Base-by-base conservation (phyloP, 176 grass and related monocot species). In the Bothriochloa decipiens region DNA sequence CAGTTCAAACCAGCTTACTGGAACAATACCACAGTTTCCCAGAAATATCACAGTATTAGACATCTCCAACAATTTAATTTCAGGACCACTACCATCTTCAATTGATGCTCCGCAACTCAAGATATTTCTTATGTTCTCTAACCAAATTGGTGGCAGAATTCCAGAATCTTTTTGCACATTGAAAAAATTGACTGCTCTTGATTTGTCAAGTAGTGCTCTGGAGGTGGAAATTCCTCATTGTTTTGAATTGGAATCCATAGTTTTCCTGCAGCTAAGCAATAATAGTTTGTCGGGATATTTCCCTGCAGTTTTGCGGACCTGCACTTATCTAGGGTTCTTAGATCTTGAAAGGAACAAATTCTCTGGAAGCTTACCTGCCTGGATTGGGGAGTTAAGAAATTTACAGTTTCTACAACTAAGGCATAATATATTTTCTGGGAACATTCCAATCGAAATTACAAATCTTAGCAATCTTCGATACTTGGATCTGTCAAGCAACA, bases 401-500 rank as follows among this genome's bases (percentile, higher is more conserved):
- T 68, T 65, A 53, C 8, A 17, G 3, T 75, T 75, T 32, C 26
- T 75, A 33, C 26, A 16, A 33, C 8, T 75, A 20, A 53, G 46
- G 9, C 15, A 75, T 5, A 75, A 75, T 11, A 88, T 79, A 28
- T 85, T 88, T 33, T 80, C 39, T 28, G 85, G 85, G 3, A 29
- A 28, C 22, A 91, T 91, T 35, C 89, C 85, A 0, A 0, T 0
- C 0, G n/a, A 71, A 28, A 36, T 87, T 10, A 40, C 32, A 63
- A 36, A 80, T 66, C 75, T 91, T 5, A 12, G 0, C 2, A 0
- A 5, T 7, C 89, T 87, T 68, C 58, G 72, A 22, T 57, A 55
- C 52, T 46, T 90, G 27, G 72, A 90, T 83, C 63, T 90, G 40
- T 36, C 83, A 10, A 7, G 78, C 5, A 91, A 91, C 26, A 72